phyloP scores from a whole-genome alignment of 2,329 filamentous ascomycete genomes.

The Fusarium newnesense region DNA sequence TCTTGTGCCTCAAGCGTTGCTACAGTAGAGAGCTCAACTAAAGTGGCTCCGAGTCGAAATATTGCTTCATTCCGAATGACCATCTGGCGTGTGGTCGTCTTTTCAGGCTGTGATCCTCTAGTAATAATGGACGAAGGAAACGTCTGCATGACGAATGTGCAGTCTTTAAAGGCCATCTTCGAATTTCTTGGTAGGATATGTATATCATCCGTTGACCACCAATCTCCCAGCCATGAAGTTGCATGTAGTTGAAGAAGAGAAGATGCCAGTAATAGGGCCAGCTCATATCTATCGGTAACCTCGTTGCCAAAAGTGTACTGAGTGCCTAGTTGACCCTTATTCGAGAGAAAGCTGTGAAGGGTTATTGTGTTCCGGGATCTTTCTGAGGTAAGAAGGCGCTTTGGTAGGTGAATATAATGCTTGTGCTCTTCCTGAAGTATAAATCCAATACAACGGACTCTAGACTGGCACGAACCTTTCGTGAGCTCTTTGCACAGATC shows the following conservation, averaged over 20 bases:
- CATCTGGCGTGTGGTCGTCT: neutral
- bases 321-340: neutral
- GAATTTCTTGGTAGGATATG: neutral
- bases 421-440: neutral
- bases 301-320: neutral
- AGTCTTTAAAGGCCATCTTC: neutral
- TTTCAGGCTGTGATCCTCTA: neutral
- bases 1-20: neutral
- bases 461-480: too few species aligned
- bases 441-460: neutral
- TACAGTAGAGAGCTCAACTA: neutral
- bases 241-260: neutral
- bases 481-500: neutral
- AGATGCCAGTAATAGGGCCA: neutral
- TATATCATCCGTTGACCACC: neutral
- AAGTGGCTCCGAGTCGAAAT: neutral
- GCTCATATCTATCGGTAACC: neutral
- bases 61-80: neutral
- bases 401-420: neutral
- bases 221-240: neutral
- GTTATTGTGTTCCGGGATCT: neutral
- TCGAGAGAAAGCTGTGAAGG: neutral
- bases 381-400: fast-evolving
- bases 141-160: neutral
- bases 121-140: neutral